phyloP scores from a whole-genome alignment of 805 yeast genomes.

The Candida arabinofermentans region DNA sequence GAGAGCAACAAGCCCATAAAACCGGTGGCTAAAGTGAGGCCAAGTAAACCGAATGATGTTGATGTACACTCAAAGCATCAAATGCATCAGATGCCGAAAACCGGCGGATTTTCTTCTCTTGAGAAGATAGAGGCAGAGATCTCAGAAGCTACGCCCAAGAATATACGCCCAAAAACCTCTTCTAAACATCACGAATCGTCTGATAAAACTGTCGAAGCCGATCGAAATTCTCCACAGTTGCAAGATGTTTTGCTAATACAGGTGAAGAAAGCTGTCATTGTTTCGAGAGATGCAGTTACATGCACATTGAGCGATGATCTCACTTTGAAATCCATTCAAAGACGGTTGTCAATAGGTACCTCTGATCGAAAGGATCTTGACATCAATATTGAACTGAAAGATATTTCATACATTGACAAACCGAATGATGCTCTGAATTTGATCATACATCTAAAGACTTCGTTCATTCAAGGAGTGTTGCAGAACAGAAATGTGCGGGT shows the following conservation, averaged over 20 bases:
- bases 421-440: not conserved
- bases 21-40: too few species aligned
- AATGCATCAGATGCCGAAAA: too few species aligned
- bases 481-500: not conserved
- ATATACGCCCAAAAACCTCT: too few species aligned
- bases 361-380: not conserved
- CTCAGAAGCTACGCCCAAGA: too few species aligned
- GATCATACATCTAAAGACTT: not conserved
- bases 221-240: not conserved
- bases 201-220: not conserved
- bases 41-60: too few species aligned
- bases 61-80: too few species aligned
- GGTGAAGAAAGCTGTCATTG: not conserved
- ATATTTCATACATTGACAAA: not conserved
- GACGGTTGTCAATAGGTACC: not conserved
- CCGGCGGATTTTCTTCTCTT: too few species aligned
- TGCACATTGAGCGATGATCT: not conserved
- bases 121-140: too few species aligned
- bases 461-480: not conserved
- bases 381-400: not conserved
- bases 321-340: not conserved
- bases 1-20: too few species aligned
- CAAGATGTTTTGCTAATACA: not conserved
- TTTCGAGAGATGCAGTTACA: not conserved
- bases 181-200: too few species aligned